These are phyloP conservation scores for Danielia reshetovae DNA, from an alignment of 805 yeast genomes.

Conservation along the genomic window DNA sequence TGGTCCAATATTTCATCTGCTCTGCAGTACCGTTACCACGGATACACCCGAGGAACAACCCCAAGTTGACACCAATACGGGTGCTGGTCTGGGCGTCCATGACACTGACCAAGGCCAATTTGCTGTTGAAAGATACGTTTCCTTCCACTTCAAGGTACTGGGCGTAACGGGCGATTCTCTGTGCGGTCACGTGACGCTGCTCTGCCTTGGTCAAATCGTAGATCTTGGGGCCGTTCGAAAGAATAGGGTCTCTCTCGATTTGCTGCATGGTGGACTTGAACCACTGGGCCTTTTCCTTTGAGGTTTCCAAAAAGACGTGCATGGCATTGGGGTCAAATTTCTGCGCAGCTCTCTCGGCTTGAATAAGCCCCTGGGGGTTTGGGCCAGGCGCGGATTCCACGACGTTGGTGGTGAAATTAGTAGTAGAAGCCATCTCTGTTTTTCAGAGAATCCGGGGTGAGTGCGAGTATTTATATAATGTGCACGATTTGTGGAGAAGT, in stretches of 20 bases:
- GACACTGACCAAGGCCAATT: constrained; percentile 9
- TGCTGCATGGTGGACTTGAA: constrained; percentile 13
- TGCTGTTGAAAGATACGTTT: constrained; percentile 5
- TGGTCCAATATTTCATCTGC: constrained; percentile 16
- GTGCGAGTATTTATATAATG: not conserved
- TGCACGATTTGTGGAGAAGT: not conserved
- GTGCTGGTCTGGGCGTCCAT: constrained; percentile 19
- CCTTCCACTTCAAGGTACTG: constrained; percentile 16
- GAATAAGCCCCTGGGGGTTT: constrained; percentile 19
- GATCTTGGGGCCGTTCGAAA: constrained; percentile 12
- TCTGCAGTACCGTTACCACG: constrained; percentile 20
- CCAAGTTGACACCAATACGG: constrained; percentile 19
- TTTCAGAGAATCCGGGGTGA: not conserved
- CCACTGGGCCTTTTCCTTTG: constrained; percentile 16
- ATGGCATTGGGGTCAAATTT: constrained; percentile 18
- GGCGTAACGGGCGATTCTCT: constrained; percentile 15
- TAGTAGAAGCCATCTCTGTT: too few species aligned
- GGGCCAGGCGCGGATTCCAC: constrained; percentile 19
- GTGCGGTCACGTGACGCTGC: constrained; percentile 17
- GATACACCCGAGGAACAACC: constrained; percentile 17
- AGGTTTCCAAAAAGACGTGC: constrained; percentile 25
- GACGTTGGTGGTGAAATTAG: constrained; percentile 11
- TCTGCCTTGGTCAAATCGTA: constrained; percentile 18
- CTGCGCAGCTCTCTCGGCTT: constrained; percentile 17
- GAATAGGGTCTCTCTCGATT: constrained; percentile 17